Base-by-base conservation (phyloP, 495 filamentous ascomycete species). In the Clohesyomyces aquaticus region DNA sequence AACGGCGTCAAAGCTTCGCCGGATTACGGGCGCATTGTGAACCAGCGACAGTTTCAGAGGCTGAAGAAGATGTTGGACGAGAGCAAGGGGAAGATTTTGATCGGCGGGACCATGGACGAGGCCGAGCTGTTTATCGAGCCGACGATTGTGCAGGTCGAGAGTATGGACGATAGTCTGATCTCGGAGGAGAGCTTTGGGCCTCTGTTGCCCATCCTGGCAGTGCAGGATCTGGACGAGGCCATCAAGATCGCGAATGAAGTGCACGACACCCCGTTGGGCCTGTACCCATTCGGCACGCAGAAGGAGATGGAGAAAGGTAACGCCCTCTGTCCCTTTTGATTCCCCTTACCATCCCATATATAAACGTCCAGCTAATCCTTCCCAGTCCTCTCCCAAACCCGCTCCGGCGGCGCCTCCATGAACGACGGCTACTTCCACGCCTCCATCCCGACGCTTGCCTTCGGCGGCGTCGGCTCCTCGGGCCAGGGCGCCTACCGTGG, bases 391-490 rank as follows among this genome's bases (percentile, higher is more conserved):
- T 32, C 56, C 18, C 53, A 77, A 58, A 77, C 74, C 21, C 74
- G 76, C 54, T 75, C 73, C 3, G 75, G 74, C 22, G 75, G 74
- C 26, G 76, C 71, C 41, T 65, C 55, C 38, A n/a, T 74, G 56
- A 76, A 78, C 65, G 73, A 76, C 75, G 79, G 87, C 52, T 90
- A 85, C 69, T 87, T 91, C 76, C 93, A 97, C 77, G 88, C 82
- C 49, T 81, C 79, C 2, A 84, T 96, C 65, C 83, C 86, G 21
- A 91, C 87, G 9, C 77, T 96, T 3, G 80, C 90, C 53, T 97
- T 98, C 72, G 94, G 94, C 63, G 93, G 93, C 70, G 89, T 98
- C 28, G 94, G 94, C 59, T 85, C 90, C 67, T 90, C 85, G 60
- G 93, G 94, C 58, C 81, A 82, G 68, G 94, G 94, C 54, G 80